Conservation (phyloP, 2,329 filamentous ascomycete species). For the Alternaria metachromatica region DNA sequence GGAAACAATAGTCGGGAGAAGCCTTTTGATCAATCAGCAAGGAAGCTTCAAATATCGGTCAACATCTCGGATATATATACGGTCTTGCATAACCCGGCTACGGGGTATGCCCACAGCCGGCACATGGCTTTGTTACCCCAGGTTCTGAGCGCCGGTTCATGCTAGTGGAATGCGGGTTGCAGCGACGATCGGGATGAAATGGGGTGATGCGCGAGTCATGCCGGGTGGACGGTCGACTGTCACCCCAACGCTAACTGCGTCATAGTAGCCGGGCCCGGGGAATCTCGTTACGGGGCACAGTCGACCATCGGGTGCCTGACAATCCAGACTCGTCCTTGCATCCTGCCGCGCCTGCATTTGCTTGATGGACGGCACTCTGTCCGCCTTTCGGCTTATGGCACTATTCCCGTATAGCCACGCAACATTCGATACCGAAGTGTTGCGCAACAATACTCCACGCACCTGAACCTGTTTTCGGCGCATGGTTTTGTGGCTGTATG, state of each 20-base stretch:
- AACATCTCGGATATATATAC: neutral
- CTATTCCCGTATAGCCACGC: neutral
- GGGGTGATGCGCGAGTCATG: constrained; percentile 3
- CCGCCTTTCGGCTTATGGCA: neutral
- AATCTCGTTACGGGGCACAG: neutral
- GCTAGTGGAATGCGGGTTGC: constrained; percentile 7
- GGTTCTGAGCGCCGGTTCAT: neutral
- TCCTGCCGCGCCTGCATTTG: neutral
- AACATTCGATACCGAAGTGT: neutral
- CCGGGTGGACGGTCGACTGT: constrained; percentile 6
- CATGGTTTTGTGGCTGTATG: neutral
- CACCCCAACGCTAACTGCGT: constrained; percentile 8
- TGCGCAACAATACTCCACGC: neutral
- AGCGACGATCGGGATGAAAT: neutral
- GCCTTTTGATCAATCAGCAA: neutral
- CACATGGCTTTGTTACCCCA: neutral
- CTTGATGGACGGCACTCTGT: neutral
- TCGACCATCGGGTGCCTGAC: neutral
- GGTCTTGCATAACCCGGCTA: neutral
- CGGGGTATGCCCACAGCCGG: neutral
- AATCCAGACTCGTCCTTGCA: neutral
- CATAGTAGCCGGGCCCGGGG: neutral
- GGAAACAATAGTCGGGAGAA: neutral
- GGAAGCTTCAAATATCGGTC: neutral
- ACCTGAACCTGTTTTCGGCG: neutral